Evolutionary conservation across 2,329 filamentous ascomycete species (phyloP), one percentile per base, ranked within the genome.

Genomic region (Lachnellula willkommii): DNA sequence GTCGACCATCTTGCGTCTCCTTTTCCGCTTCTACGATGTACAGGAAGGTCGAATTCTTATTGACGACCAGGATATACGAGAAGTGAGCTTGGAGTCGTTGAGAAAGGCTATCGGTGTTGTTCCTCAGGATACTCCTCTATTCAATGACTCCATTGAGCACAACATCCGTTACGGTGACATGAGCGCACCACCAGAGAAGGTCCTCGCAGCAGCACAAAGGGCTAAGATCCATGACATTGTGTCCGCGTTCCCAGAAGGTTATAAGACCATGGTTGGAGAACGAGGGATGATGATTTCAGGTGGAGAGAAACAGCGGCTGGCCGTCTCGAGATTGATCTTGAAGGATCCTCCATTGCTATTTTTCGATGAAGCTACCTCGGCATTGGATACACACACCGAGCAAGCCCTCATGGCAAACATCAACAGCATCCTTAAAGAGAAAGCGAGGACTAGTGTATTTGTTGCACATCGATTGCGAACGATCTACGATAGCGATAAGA

Each of bases 271-370:
- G 72, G 94, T 97, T 26, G 93, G 93, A 52, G 93, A 96, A 75
- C 82, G 93, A 47, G 92, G 92, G 1, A 86, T 96, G 82, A 96
- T 96, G 92, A 96, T 96, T 46, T 95, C 89, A 1, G 92, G 90
- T 2, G 92, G 92, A 35, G 93, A 96, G 75, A 96, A 96, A 73
- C 92, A 96, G 73, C 83, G 92, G 3, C 76, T 96, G 11, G 93
- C 93, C 0, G 84, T 96, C 24, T 90, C 89, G 26, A 79, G 92
- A 45, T 71, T 96, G 40, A 80, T 96, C 1, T 78, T 96, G 56
- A 96, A 96, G 71, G 89, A 96, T 63, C 90, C 92, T 3, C 90
- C 90, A 1, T 74, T 96, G 28, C 75, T 96, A 1, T 96, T 96
- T 79, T 96, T 96, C 65, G 92, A 96, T 63, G 92, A 96, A 77